A percentile compares a stretch with the other conserved stretches of the same genome.
Evolutionary conservation across 176 grass and related monocot genomes (phyloP).

Genomic region (Tillandsia leiboldiana): DNA sequence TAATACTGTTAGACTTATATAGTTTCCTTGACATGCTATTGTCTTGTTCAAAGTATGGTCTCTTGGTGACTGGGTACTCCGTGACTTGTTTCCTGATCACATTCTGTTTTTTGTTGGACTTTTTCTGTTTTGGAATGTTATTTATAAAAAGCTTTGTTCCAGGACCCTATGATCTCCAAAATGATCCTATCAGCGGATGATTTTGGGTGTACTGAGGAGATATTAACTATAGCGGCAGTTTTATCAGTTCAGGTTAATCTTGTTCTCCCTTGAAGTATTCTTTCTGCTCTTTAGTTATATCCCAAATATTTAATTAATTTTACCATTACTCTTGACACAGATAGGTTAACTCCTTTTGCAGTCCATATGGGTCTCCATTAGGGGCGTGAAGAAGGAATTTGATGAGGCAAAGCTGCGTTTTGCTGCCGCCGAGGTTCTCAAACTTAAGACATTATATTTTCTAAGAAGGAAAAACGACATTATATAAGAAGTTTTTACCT

Average conservation of each 20-base stretch:
- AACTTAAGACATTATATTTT: not conserved
- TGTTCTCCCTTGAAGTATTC: slow-evolving; percentile 18
- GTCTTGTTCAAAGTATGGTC: too few species aligned
- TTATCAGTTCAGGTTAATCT: slow-evolving; percentile 81
- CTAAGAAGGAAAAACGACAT: too few species aligned
- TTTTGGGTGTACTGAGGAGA: slow-evolving; percentile 91
- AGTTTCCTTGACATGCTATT: not conserved
- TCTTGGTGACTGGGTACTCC: too few species aligned
- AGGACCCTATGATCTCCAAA: slow-evolving; percentile 98
- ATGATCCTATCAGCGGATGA: slow-evolving; percentile 81
- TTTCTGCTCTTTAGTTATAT: not conserved
- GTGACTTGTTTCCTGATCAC: not conserved
- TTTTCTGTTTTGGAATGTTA: not conserved
- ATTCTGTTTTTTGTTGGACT: not conserved
- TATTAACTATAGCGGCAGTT: slow-evolving; percentile 79
- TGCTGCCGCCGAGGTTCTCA: slow-evolving; percentile 83
- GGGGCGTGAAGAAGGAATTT: slow-evolving; percentile 82
- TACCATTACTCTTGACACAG: not conserved
- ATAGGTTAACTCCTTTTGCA: slow-evolving; percentile 21
- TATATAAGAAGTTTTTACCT: not conserved
- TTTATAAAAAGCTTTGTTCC: slow-evolving; percentile 10
- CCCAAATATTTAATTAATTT: not conserved
- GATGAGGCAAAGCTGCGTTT: slow-evolving; percentile 96
- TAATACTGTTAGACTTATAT: too few species aligned
- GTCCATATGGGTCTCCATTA: slow-evolving; percentile 75